Percentiles rank a stretch among this genome's conserved stretches.
Conservation (phyloP, 495 filamentous ascomycete genomes). For the Daldinia decipiens region DNA sequence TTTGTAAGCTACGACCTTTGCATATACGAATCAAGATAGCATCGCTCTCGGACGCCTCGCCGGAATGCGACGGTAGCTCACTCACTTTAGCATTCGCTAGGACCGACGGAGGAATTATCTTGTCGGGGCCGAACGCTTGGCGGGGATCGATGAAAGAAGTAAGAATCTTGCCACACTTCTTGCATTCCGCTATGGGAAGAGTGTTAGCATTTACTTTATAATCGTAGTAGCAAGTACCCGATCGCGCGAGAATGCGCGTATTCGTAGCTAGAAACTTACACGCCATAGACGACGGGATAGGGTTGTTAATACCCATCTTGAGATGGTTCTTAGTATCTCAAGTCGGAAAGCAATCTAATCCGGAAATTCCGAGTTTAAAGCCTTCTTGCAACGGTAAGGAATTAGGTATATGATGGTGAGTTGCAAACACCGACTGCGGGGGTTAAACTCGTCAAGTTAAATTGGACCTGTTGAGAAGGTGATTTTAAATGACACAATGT, state of each 20-base stretch:
- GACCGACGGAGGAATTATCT: conserved; percentile 93
- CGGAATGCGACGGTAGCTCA: conserved; percentile 16
- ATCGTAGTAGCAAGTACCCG: background rate
- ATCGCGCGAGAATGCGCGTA: conserved; percentile 19
- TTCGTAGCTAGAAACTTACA: conserved; percentile 55
- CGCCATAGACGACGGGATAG: conserved; percentile 67
- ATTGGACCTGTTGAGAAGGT: conserved; percentile 2
- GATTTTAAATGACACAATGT: conserved; percentile 3
- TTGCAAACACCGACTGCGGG: conserved; percentile 33
- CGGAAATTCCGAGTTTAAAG: conserved; percentile 27
- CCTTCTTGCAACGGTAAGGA: conserved; percentile 14
- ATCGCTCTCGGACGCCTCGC: background rate
- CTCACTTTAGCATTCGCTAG: conserved; percentile 90
- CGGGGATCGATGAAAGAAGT: conserved; percentile 93
- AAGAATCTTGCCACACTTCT: conserved; percentile 91
- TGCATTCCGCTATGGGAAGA: conserved; percentile 76
- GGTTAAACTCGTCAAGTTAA: conserved; percentile 9
- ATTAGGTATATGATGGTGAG: conserved; percentile 8
- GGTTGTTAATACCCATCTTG: conserved; percentile 67
- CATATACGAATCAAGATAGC: background rate
- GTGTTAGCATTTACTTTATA: conserved; percentile 21
- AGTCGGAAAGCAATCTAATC: conserved; percentile 6
- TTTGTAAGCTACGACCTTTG: conserved; percentile 28
- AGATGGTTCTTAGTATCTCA: conserved; percentile 19
- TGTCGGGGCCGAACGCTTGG: conserved; percentile 95